phyloP scores from a whole-genome alignment of 2,329 filamentous ascomycete species.

The Aspergillus hiratsukae region DNA sequence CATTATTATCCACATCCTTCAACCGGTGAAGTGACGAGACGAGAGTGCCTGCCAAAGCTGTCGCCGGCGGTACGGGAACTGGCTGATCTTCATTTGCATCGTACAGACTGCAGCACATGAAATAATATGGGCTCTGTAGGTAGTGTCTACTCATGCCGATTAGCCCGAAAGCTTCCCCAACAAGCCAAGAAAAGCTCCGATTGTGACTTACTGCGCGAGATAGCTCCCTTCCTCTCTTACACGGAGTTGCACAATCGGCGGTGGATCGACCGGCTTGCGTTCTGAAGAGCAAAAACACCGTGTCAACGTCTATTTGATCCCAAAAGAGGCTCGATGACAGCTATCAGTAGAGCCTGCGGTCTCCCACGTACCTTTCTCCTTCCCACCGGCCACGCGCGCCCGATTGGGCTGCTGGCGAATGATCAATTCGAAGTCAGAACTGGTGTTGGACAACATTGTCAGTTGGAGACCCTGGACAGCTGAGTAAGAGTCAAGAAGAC shows the following conservation, averaged over 20 bases:
- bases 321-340: neutral
- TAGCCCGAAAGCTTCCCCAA: constrained; percentile 8
- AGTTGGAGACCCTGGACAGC: constrained; percentile 31
- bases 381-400: constrained; percentile 65
- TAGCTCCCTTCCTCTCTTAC: constrained; percentile 47
- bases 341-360: neutral
- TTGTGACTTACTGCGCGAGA: constrained; percentile 54
- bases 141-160: constrained; percentile 46
- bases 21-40: constrained; percentile 78
- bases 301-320: constrained; percentile 11
- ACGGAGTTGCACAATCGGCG: constrained; percentile 72
- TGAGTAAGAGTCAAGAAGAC: constrained; percentile 26
- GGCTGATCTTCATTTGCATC: constrained; percentile 46
- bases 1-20: constrained; percentile 69
- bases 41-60: constrained; percentile 64
- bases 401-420: constrained; percentile 65
- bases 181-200: neutral
- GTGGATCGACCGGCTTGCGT: constrained; percentile 79
- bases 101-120: constrained; percentile 56
- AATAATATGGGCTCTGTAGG: constrained; percentile 62
- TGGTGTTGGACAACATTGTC: constrained; percentile 40
- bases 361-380: constrained; percentile 62
- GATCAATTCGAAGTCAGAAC: constrained; percentile 53
- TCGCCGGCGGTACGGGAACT: constrained; percentile 42
- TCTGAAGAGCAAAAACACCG: constrained; percentile 44